Evolutionary conservation across 2,329 filamentous ascomycete species (phyloP).

Genomic region (Rutstroemia sp.): DNA sequence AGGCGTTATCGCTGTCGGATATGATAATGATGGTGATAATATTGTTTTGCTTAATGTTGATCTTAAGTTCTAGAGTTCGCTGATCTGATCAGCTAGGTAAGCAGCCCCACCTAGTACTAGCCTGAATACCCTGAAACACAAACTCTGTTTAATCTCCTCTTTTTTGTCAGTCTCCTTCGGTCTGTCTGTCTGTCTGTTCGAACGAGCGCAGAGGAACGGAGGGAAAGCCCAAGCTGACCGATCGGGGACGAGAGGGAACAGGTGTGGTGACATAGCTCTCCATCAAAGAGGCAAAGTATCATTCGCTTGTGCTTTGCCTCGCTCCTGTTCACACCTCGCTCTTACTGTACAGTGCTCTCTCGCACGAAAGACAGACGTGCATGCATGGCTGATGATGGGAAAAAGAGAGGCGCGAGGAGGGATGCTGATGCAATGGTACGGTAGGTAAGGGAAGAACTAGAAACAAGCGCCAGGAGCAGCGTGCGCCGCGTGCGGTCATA

Average conservation of each 20-base stretch:
- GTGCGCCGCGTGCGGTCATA: neutral
- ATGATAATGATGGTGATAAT: neutral
- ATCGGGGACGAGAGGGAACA: neutral
- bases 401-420: neutral
- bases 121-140: slow-evolving; percentile 2
- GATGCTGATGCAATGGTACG: neutral
- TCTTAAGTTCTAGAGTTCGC: slow-evolving; percentile 3
- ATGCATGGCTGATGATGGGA: neutral
- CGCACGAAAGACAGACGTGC: neutral
- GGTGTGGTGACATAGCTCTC: neutral
- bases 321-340: neutral
- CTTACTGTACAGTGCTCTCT: neutral
- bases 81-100: neutral
- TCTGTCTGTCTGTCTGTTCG: neutral
- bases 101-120: neutral
- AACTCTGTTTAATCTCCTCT: neutral
- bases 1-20: too few species aligned
- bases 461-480: slow-evolving; percentile 11
- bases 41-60: slow-evolving; percentile 2
- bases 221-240: too few species aligned
- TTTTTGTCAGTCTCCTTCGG: neutral
- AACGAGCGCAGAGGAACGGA: neutral
- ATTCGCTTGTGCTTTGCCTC: slow-evolving; percentile 1
- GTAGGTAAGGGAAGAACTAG: neutral
- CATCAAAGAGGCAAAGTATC: neutral